A percentile compares a stretch with the other conserved stretches of the same genome.
Evolutionary conservation across 176 grass and related monocot species (phyloP).

Genomic region (Musa schizocarpa): DNA sequence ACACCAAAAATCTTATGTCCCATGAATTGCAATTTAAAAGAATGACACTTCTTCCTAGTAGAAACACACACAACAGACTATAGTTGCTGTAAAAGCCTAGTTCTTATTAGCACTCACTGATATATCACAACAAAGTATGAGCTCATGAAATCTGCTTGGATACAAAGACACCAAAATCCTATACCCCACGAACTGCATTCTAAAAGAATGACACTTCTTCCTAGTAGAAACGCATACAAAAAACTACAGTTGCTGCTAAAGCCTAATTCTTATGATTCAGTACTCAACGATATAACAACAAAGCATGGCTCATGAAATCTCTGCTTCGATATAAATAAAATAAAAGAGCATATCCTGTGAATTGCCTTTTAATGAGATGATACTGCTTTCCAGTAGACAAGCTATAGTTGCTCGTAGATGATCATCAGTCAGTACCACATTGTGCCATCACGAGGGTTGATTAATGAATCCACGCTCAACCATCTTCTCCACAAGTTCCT

Average conservation of each 20-base stretch:
- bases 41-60: neutral
- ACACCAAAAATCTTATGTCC: neutral
- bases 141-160: neutral
- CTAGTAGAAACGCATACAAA: neutral
- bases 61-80: neutral
- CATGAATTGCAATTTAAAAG: neutral
- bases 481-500: conserved; percentile 71
- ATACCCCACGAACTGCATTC: neutral
- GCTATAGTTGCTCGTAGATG: neutral
- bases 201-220: neutral
- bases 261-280: too few relatives aligned
- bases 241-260: too few relatives aligned
- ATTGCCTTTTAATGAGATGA: too few relatives aligned
- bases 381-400: too few relatives aligned
- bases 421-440: conserved; percentile 2
- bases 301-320: too few relatives aligned
- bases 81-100: too few relatives aligned
- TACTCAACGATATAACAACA: too few relatives aligned
- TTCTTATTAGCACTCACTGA: too few relatives aligned
- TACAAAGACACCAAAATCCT: neutral
- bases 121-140: too few relatives aligned
- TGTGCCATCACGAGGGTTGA: neutral
- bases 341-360: too few relatives aligned
- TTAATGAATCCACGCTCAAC: conserved; percentile 52
- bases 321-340: too few relatives aligned